phyloP scores from a whole-genome alignment of 208 protist genomes.

The Leishmania major region DNA sequence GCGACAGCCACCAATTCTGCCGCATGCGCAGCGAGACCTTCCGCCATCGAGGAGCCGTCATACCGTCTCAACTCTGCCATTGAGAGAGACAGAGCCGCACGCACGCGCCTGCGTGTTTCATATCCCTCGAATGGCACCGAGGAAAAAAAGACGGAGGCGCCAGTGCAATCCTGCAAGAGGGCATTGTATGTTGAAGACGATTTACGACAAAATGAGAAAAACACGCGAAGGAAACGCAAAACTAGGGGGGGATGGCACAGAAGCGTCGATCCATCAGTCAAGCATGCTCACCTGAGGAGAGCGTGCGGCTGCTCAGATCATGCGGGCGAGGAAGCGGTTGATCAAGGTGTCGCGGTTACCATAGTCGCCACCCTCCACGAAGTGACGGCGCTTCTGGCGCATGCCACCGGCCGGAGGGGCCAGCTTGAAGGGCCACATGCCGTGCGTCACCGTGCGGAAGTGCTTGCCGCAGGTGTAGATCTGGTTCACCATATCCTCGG shows the following conservation, averaged over 20 bases:
- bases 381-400: constrained; percentile 96
- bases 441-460: constrained; percentile 98
- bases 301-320: constrained; percentile 91
- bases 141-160: not conserved
- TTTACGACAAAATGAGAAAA: not conserved
- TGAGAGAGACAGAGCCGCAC: not conserved
- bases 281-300: not conserved
- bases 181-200: not conserved
- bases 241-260: not conserved
- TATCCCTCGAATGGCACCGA: not conserved
- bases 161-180: too few species aligned
- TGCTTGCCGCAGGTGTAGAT: constrained; percentile 98
- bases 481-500: constrained; percentile 99
- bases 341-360: constrained; percentile 99
- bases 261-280: not conserved
- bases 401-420: constrained; percentile 96
- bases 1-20: not conserved
- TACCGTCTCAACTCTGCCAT: not conserved
- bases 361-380: constrained; percentile 99
- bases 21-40: not conserved
- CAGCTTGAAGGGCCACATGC: constrained; percentile 99
- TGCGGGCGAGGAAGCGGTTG: constrained; percentile 97
- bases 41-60: not conserved
- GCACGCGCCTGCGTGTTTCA: not conserved
- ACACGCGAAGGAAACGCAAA: not conserved